phyloP scores from a whole-genome alignment of 331 rosid genomes.

The Saraca asoca region DNA sequence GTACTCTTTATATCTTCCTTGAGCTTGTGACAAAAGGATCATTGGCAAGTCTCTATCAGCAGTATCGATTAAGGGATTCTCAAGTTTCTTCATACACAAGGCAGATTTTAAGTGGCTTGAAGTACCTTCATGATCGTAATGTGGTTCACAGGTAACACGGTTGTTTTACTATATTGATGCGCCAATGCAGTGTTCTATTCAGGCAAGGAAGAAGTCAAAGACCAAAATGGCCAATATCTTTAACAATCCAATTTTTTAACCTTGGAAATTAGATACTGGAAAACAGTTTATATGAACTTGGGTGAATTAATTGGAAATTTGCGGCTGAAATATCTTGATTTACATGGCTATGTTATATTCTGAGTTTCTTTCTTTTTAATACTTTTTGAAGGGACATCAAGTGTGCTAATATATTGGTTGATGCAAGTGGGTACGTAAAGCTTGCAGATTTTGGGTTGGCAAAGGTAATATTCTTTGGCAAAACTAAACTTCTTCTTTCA shows the following conservation, averaged over 20 bases:
- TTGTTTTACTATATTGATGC: constrained; percentile 16
- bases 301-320: background rate
- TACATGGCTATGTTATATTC: constrained; percentile 26
- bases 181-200: constrained; percentile 1
- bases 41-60: constrained; percentile 46
- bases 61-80: constrained; percentile 44
- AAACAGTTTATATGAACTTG: background rate
- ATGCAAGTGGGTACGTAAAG: constrained; percentile 61
- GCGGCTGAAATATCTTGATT: constrained; percentile 19
- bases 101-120: constrained; percentile 55
- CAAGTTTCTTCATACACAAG: constrained; percentile 57
- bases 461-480: constrained; percentile 46
- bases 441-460: constrained; percentile 83
- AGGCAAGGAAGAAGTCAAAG: background rate
- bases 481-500: constrained; percentile 14
- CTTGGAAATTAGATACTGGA: background rate
- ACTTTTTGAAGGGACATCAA: constrained; percentile 55
- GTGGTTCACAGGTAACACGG: constrained; percentile 50
- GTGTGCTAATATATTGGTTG: constrained; percentile 59
- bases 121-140: constrained; percentile 52
- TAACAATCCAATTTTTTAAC: too few species aligned
- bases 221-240: too few species aligned
- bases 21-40: constrained; percentile 63
- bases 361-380: constrained; percentile 13
- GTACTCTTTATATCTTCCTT: constrained; percentile 50